Conservation (phyloP, 257 asterid genomes). For the Salvia splendens region DNA sequence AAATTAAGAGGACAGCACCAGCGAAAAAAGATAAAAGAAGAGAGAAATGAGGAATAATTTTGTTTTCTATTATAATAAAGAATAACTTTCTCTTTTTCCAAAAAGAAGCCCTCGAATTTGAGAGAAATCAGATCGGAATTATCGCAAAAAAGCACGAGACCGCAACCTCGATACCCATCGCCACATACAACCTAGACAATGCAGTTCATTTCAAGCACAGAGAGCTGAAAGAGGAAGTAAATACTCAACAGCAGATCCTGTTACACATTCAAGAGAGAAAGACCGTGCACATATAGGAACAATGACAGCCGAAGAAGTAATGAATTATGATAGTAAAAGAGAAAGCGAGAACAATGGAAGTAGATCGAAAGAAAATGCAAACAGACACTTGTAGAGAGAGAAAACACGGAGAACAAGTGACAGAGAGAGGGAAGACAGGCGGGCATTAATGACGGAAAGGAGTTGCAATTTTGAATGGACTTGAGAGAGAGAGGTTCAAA, state of each 20-base stretch:
- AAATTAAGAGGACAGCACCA: constrained; percentile 35
- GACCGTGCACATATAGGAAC: background rate
- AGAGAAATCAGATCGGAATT: constrained; percentile 54
- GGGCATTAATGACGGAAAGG: constrained; percentile 42
- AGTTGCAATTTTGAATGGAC: constrained; percentile 43
- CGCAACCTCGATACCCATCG: constrained; percentile 53
- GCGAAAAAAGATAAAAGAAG: constrained; percentile 32
- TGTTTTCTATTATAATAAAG: constrained; percentile 26
- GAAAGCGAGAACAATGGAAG: constrained; percentile 34
- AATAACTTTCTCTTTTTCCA: constrained; percentile 31
- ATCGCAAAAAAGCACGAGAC: constrained; percentile 50
- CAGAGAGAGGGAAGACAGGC: constrained; percentile 32
- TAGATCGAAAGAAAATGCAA: constrained; percentile 21
- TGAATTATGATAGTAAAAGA: background rate
- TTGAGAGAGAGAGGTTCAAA: constrained; percentile 40
- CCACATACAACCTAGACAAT: constrained; percentile 36
- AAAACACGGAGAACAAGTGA: constrained; percentile 42
- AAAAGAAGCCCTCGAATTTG: constrained; percentile 33
- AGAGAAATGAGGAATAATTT: background rate
- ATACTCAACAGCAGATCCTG: constrained; percentile 27
- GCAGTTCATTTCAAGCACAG: constrained; percentile 43
- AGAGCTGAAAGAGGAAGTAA: constrained; percentile 19
- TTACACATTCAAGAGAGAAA: constrained; percentile 31
- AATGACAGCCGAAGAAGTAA: constrained; percentile 20
- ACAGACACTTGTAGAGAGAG: constrained; percentile 41